Evolutionary conservation across 768 basidiomycete genomes (phyloP).

Genomic region (Termitomyces sp.): DNA sequence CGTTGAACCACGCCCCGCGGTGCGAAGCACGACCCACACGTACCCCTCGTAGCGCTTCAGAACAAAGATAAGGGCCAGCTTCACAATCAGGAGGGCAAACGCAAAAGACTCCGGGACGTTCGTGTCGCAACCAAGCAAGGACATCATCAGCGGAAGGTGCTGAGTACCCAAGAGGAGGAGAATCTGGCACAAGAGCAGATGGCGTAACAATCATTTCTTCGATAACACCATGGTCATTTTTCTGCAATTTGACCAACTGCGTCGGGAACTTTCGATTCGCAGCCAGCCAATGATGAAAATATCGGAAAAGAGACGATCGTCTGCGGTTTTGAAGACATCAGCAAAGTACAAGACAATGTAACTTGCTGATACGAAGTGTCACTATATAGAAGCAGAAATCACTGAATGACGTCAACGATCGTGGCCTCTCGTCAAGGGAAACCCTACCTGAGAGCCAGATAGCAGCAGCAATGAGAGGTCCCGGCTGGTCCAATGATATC

Average conservation of each 20-base stretch:
- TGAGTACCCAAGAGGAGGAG: not conserved
- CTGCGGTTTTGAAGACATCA: not conserved
- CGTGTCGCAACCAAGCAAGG: not conserved
- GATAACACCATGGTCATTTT: not conserved
- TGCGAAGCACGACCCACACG: not conserved
- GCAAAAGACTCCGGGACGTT: not conserved
- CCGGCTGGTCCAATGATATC: conserved; percentile 3
- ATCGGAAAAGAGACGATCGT: not conserved
- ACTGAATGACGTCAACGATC: not conserved
- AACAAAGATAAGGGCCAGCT: not conserved
- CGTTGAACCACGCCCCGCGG: not conserved
- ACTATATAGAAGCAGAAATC: not conserved
- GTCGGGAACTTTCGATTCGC: not conserved
- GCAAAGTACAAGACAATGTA: not conserved
- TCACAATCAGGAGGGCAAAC: not conserved
- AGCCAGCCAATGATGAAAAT: not conserved
- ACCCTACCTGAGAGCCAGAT: not conserved
- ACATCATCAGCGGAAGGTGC: not conserved
- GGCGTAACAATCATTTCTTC: not conserved
- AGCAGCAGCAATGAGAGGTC: not conserved
- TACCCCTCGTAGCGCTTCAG: not conserved
- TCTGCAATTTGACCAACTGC: not conserved
- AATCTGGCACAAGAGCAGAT: not conserved
- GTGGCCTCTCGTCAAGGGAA: not conserved
- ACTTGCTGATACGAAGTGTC: not conserved